Evolutionary conservation across 2,329 filamentous ascomycete genomes (phyloP).

Genomic region (Nemania bipapillata): DNA sequence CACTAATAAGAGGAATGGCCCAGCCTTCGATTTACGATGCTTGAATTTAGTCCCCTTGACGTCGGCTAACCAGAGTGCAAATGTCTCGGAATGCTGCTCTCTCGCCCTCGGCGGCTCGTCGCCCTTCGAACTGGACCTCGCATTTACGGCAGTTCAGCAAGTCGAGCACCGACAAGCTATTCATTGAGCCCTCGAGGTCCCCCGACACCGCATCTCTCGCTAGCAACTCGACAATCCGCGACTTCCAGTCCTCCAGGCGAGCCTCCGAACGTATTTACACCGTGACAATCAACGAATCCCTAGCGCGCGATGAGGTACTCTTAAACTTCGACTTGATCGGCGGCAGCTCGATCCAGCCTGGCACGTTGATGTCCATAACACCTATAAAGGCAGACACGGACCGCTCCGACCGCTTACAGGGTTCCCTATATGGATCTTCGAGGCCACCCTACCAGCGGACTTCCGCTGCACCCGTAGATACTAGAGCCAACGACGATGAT

Average conservation of each 20-base stretch:
- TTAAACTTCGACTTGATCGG: conserved; percentile 79
- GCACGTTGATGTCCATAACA: conserved; percentile 78
- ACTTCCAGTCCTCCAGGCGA: conserved; percentile 48
- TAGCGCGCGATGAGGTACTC: conserved; percentile 80
- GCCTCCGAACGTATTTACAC: conserved; percentile 61
- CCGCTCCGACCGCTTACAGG: conserved; percentile 54
- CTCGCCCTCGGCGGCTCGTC: conserved; percentile 58
- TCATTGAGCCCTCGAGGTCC: conserved; percentile 56
- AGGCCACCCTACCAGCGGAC: conserved; percentile 46
- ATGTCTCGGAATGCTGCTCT: conserved; percentile 51
- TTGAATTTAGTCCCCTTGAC: conserved; percentile 20
- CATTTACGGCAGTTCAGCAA: conserved; percentile 66
- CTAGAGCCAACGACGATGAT: conserved; percentile 48
- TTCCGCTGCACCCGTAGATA: conserved; percentile 42
- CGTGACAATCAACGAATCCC: conserved; percentile 75
- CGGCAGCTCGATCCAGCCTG: conserved; percentile 69
- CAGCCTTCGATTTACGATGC: conserved; percentile 19
- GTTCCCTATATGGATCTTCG: conserved; percentile 45
- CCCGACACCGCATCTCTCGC: conserved; percentile 59
- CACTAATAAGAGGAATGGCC: neutral
- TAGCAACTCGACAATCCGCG: conserved; percentile 62
- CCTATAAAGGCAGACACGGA: conserved; percentile 66
- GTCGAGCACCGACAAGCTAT: conserved; percentile 59
- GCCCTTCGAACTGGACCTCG: conserved; percentile 60
- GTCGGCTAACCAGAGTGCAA: conserved; percentile 44